Conservation (phyloP, 2,329 filamentous ascomycete genomes). For the Lachnellula occidentalis region DNA sequence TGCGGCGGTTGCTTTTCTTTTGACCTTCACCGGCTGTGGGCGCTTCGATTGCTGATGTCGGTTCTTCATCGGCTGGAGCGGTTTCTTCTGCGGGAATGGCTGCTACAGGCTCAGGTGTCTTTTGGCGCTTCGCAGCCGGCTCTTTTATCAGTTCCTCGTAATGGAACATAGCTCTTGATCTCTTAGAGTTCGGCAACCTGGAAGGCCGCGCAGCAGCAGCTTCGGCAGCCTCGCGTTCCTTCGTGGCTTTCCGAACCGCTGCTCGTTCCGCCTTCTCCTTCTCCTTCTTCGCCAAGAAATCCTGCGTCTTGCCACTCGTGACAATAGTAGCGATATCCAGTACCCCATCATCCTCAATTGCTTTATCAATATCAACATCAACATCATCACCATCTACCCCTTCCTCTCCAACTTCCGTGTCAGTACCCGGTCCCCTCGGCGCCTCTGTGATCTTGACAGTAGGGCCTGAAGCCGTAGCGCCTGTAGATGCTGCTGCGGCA, state of each 20-base stretch:
- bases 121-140: slow-evolving; percentile 37
- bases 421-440: slow-evolving; percentile 17
- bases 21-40: slow-evolving; percentile 13
- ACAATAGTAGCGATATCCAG: slow-evolving; percentile 82
- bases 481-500: slow-evolving; percentile 29
- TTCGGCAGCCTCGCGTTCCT: slow-evolving; percentile 46
- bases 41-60: slow-evolving; percentile 1
- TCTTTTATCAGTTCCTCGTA: slow-evolving; percentile 58
- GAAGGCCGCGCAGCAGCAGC: slow-evolving; percentile 47
- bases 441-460: slow-evolving; percentile 30
- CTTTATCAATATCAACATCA: slow-evolving; percentile 37
- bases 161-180: slow-evolving; percentile 63
- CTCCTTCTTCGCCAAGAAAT: slow-evolving; percentile 78
- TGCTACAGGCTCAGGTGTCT: slow-evolving; percentile 29
- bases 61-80: slow-evolving; percentile 7
- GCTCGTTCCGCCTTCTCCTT: slow-evolving; percentile 68
- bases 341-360: slow-evolving; percentile 61
- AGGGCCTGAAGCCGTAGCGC: slow-evolving; percentile 30
- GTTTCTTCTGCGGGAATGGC: slow-evolving; percentile 10
- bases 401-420: slow-evolving; percentile 29
- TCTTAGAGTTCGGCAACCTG: slow-evolving; percentile 67
- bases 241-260: slow-evolving; percentile 53
- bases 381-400: slow-evolving; percentile 23
- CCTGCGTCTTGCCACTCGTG: slow-evolving; percentile 72
- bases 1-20: slow-evolving; percentile 27